Base-by-base conservation (phyloP, 805 yeast species). In the Starmerella asiatica region DNA sequence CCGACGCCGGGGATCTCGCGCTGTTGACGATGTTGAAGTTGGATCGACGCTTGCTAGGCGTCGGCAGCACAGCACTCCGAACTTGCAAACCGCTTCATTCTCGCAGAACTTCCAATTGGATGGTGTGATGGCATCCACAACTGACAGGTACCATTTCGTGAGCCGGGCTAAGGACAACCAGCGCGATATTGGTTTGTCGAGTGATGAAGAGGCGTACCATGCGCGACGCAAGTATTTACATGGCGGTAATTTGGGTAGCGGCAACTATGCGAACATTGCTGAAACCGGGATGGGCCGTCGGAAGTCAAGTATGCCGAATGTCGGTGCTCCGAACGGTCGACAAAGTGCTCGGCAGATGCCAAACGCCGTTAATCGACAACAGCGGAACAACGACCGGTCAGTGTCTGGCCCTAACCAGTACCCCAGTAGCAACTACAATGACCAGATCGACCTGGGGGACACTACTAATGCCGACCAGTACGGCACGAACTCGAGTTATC, bases 61-160 rank as follows among this genome's bases (percentile, higher is more conserved):
- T 7, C 41, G 53, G n/a, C 40, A 42, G 31, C 45, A 43, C 19
- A 36, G 44, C 26, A 36, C 40, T 30, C 39, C 48, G 21, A 38
- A 33, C 32, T 35, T 32, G 29, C 37, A 20, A 32, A 27, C 21
- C 35, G 40, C 37, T 23, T 23, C 26, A 11, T 53, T 50, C 38
- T 56, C 60, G n/a, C 62, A 58, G 43, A 49, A 44, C 36, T 43
- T 58, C 42, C 59, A 57, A 38, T 54, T 57, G 7, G 57, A 51
- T 34, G 54, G 56, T 26, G 49, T 56, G 29, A 43, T 49, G 44
- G 43, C 41, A 12, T 18, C 47, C 14, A 49, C 51, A 14, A 54
- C 50, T 29, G 56, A 52, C 38, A 40, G 60, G 20, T 57, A 56
- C 40, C 57, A 55, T 21, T 41, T 44, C n/a, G 55, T 54, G 9